Evolutionary conservation across 2,329 filamentous ascomycete species (phyloP), one percentile per base, ranked within the genome.

Genomic region (Penicillium sp.): DNA sequence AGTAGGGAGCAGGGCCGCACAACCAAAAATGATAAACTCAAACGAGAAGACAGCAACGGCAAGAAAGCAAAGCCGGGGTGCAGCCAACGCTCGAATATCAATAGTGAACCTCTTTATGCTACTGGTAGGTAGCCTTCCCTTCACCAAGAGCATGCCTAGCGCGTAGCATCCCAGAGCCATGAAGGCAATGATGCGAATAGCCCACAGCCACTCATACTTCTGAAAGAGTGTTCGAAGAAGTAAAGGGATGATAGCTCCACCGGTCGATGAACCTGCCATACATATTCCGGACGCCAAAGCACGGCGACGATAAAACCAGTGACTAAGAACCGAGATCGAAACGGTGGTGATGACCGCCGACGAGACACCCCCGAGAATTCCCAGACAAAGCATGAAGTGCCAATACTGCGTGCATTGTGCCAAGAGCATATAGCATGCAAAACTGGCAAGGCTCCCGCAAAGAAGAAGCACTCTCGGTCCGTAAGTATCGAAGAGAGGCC

Each of bases 21-120:
- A 69, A 11, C 74, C 75, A 35, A 78, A 78, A 12, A 78, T 68
- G 31, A 74, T 73, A 41, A 78, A 74, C 39, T 79, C 76, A 16
- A 78, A 71, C 1, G 70, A 64, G 49, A 78, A 76, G 8, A 77
- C 66, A 0, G 69, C 69, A 4, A 68, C 56, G 0, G 72, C 69
- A 3, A 77, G 61, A 29, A 77, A 71, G 1, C 63, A 67, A 22
- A 77, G 72, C 0, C 73, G 66, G 2, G 66, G 63, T 3, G 72
- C 71, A 2, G 58, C 61, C 48, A 77, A 76, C 0, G 74, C 70
- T 0, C 55, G 50, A 22, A 77, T 61, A 38, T 75, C 75, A 22
- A 77, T 55, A 4, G 64, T 66, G 0, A 63, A 61, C 57, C 61
- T 45, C 46, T 62, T 57, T 40, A 58, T 40, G 29, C 43, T 46